phyloP scores from a whole-genome alignment of 495 filamentous ascomycete species.

The Tricharina praecox region DNA sequence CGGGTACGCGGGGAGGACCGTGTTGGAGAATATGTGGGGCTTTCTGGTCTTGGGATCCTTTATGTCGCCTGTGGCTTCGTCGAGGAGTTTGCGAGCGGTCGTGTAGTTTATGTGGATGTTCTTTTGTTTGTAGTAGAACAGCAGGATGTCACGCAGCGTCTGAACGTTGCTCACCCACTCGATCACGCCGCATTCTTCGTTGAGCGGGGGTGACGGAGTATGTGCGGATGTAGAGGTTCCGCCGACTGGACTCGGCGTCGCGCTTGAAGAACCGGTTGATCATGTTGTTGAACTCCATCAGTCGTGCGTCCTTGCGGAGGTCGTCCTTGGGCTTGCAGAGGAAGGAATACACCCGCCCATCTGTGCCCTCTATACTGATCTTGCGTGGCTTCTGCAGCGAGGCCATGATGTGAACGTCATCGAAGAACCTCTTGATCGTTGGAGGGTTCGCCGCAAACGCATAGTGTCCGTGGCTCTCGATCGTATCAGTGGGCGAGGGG shows the following conservation, averaged over 20 bases:
- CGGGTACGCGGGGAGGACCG: constrained; percentile 50
- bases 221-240: constrained; percentile 61
- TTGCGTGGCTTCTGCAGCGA: constrained; percentile 87
- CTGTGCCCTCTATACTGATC: constrained; percentile 70
- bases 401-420: constrained; percentile 74
- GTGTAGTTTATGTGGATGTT: constrained; percentile 31
- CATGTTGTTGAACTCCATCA: constrained; percentile 98
- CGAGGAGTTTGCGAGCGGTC: constrained; percentile 33
- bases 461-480: constrained; percentile 55
- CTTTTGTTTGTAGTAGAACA: constrained; percentile 32
- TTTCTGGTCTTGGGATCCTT: constrained; percentile 35
- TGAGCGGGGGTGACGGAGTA: constrained; percentile 91
- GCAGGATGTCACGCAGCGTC: constrained; percentile 79
- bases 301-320: constrained; percentile 83
- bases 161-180: constrained; percentile 98
- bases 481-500: constrained; percentile 50
- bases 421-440: constrained; percentile 45
- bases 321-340: constrained; percentile 98
- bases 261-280: constrained; percentile 86
- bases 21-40: constrained; percentile 48
- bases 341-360: constrained; percentile 72
- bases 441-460: constrained; percentile 45
- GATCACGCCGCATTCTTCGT: constrained; percentile 94
- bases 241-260: constrained; percentile 73
- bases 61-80: constrained; percentile 30